A percentile compares a stretch with the other conserved stretches of the same genome.
Conservation (phyloP, 306 rosid species). For the Cercis canadensis region DNA sequence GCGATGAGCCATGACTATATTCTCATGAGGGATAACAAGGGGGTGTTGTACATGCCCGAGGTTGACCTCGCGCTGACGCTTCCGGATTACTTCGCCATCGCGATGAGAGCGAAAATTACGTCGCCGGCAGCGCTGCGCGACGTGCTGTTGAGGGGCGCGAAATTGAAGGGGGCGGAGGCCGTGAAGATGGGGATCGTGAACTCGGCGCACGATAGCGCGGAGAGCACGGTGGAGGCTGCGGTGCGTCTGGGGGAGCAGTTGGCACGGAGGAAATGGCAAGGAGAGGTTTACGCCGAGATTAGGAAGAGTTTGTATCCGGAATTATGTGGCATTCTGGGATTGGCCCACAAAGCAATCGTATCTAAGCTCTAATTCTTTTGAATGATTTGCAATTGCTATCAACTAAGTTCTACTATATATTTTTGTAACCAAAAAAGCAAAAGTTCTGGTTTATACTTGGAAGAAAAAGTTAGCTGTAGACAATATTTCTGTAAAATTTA, state of each 20-base stretch:
- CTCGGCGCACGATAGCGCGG: constrained; percentile 60
- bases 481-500: too few relatives aligned
- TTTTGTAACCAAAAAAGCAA: too few relatives aligned
- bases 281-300: constrained; percentile 63
- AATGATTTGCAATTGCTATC: too few relatives aligned
- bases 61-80: constrained; percentile 58
- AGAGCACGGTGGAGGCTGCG: constrained; percentile 53
- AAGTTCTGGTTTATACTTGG: too few relatives aligned
- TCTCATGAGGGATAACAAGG: constrained; percentile 62
- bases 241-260: constrained; percentile 55
- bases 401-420: too few relatives aligned
- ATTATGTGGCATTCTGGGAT: constrained; percentile 46
- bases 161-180: constrained; percentile 55
- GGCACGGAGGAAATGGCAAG: constrained; percentile 55
- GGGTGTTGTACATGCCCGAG: constrained; percentile 81
- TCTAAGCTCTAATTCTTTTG: constrained; percentile 50
- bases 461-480: too few relatives aligned
- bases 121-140: constrained; percentile 52
- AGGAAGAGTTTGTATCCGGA: constrained; percentile 74
- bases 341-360: constrained; percentile 12
- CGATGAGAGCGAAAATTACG: constrained; percentile 51
- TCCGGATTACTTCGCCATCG: constrained; percentile 63
- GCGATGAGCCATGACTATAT: constrained; percentile 73
- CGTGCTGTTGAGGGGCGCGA: constrained; percentile 55
- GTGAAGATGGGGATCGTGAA: constrained; percentile 69